phyloP scores from a whole-genome alignment of 2,329 filamentous ascomycete species.

The Meredithiella fracta region DNA sequence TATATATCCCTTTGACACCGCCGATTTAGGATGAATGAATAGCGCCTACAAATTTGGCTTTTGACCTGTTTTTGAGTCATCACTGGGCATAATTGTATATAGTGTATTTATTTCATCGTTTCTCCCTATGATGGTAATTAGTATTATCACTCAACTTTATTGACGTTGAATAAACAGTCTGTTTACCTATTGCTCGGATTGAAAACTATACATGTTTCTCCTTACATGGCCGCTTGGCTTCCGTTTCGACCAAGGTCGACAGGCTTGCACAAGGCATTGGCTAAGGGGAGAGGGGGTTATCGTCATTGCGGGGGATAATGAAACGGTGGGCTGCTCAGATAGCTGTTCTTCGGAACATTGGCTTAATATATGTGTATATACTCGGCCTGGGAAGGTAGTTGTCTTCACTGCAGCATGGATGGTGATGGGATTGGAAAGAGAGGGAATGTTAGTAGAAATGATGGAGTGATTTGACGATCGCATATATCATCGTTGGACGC shows the following conservation, averaged over 20 bases:
- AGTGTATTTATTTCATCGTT: neutral
- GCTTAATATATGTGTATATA: neutral
- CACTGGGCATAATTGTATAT: slow-evolving; percentile 24
- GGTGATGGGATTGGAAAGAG: neutral
- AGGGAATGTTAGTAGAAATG: neutral
- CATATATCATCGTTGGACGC: too few species aligned
- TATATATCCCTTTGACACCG: neutral
- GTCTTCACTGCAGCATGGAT: slow-evolving; percentile 1
- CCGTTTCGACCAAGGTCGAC: neutral
- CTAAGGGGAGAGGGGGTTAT: neutral
- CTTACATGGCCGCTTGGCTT: slow-evolving; percentile 3
- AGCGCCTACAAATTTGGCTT: slow-evolving; percentile 41
- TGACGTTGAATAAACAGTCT: too few species aligned
- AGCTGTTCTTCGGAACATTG: slow-evolving; percentile 29
- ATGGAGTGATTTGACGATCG: too few species aligned
- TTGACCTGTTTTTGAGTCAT: slow-evolving; percentile 32
- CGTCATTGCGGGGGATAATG: neutral
- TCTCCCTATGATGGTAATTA: neutral
- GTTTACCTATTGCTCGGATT: slow-evolving; percentile 29
- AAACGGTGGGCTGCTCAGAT: slow-evolving; percentile 28
- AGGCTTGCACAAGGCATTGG: neutral
- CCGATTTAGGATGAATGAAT: neutral
- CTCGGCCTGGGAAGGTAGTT: neutral
- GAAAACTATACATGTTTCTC: slow-evolving; percentile 32
- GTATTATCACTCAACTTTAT: too few species aligned